Conservation (phyloP, 352 stramenopile genomes). For the Phytophthora pini region DNA sequence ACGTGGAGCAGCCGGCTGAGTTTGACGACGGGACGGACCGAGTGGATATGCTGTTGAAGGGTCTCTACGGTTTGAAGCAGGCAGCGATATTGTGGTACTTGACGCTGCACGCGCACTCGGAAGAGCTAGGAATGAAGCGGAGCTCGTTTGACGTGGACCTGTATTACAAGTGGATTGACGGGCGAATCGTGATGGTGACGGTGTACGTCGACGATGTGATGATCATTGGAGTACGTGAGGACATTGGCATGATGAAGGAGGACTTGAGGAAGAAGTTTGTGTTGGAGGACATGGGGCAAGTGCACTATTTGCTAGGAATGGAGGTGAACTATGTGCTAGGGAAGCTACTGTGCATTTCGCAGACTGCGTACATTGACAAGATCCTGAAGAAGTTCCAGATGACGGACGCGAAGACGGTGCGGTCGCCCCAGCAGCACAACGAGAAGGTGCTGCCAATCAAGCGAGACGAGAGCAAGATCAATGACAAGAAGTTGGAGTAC, state of each 20-base stretch:
- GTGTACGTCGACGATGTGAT: too few species aligned
- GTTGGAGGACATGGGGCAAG: too few species aligned
- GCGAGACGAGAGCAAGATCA: not conserved
- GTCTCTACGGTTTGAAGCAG: too few species aligned
- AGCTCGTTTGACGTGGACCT: too few species aligned
- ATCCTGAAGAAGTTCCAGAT: not conserved
- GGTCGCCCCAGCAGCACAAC: constrained; percentile 4
- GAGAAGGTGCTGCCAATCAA: constrained; percentile 3
- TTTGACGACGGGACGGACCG: constrained; percentile 3
- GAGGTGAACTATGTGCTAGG: constrained; percentile 3
- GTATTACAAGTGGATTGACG: too few species aligned
- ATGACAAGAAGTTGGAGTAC: constrained; percentile 1
- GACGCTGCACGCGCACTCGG: not conserved
- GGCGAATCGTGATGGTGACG: too few species aligned
- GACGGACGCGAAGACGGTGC: not conserved
- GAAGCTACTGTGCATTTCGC: not conserved
- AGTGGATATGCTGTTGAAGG: not conserved
- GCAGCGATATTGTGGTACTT: too few species aligned
- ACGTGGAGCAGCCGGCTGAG: constrained; percentile 8
- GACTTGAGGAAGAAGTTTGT: too few species aligned
- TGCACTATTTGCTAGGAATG: not conserved
- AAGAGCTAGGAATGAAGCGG: not conserved
- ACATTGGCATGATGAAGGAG: too few species aligned
- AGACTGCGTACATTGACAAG: constrained; percentile 5
- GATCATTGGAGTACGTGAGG: too few species aligned